These are phyloP conservation scores for Sporothrix euskadiensis DNA, from an alignment of 2,329 filamentous ascomycete genomes.

Conservation along the genomic window DNA sequence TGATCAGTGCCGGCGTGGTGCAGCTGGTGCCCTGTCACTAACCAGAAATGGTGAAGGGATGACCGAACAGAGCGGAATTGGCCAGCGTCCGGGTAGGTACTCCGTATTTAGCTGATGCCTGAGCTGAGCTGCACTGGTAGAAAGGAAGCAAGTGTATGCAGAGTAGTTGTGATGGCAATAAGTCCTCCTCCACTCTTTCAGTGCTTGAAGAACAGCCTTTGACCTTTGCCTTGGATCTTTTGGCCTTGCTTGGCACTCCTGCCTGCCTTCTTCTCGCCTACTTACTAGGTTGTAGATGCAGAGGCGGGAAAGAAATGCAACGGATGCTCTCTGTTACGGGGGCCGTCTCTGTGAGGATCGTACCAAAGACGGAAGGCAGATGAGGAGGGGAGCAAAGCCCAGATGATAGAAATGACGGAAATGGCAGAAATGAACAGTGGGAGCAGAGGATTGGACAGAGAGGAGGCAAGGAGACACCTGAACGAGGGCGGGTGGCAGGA, in stretches of 20 bases:
- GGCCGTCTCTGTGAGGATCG: conserved; percentile 24
- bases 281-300: conserved; percentile 1
- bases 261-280: background rate
- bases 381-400: background rate
- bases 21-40: background rate
- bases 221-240: background rate
- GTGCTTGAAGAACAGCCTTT: background rate
- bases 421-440: background rate
- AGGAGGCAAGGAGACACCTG: background rate
- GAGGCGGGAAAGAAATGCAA: conserved; percentile 23
- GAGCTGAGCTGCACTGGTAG: background rate
- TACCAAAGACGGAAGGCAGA: background rate
- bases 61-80: background rate
- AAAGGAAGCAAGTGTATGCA: background rate
- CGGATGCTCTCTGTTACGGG: conserved; percentile 25
- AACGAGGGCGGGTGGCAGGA: background rate
- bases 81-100: background rate
- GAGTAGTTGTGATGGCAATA: background rate
- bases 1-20: conserved; percentile 10
- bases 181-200: background rate
- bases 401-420: background rate
- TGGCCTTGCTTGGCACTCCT: background rate
- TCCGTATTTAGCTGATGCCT: background rate
- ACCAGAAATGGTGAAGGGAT: background rate
- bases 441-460: background rate